These are phyloP conservation scores for Begonia peltatifolia DNA, from an alignment of 306 rosid species.

Conservation along the genomic window DNA sequence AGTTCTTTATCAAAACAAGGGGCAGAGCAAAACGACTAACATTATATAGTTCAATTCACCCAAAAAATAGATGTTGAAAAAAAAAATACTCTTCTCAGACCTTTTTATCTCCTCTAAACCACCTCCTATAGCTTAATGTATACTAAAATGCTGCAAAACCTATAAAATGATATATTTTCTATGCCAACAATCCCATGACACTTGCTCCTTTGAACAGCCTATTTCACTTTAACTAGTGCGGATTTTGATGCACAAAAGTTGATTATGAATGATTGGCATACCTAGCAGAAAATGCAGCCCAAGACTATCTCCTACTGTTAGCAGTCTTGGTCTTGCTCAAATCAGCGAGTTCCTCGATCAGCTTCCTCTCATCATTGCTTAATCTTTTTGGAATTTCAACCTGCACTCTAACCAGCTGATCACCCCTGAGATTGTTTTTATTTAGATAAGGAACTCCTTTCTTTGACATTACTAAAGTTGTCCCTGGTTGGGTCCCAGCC, in stretches of 20 bases:
- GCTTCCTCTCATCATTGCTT: conserved; percentile 70
- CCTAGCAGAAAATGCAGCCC: background rate
- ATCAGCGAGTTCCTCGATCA: conserved; percentile 75
- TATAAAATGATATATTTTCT: too few relatives aligned
- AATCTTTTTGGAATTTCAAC: conserved; percentile 88
- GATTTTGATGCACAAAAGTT: background rate
- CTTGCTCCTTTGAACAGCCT: too few relatives aligned
- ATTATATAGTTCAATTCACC: too few relatives aligned
- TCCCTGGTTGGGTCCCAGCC: conserved; percentile 80
- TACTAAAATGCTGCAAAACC: too few relatives aligned
- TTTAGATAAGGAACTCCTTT: conserved; percentile 90
- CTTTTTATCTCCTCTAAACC: too few relatives aligned
- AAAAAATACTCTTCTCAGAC: too few relatives aligned
- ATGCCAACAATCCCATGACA: too few relatives aligned
- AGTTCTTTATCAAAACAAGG: too few relatives aligned
- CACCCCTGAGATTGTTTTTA: conserved; percentile 83
- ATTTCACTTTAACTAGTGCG: too few relatives aligned
- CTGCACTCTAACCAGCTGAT: conserved; percentile 94
- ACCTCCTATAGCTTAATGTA: too few relatives aligned
- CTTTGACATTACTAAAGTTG: conserved; percentile 93
- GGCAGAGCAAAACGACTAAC: too few relatives aligned
- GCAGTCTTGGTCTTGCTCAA: conserved; percentile 84
- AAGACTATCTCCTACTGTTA: conserved; percentile 25
- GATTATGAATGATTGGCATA: background rate
- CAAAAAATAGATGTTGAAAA: too few relatives aligned